A percentile compares a stretch with the other conserved stretches of the same genome.
Evolutionary conservation across 345 rosid species (phyloP).

Genomic region (Cardamine resedifolia): DNA sequence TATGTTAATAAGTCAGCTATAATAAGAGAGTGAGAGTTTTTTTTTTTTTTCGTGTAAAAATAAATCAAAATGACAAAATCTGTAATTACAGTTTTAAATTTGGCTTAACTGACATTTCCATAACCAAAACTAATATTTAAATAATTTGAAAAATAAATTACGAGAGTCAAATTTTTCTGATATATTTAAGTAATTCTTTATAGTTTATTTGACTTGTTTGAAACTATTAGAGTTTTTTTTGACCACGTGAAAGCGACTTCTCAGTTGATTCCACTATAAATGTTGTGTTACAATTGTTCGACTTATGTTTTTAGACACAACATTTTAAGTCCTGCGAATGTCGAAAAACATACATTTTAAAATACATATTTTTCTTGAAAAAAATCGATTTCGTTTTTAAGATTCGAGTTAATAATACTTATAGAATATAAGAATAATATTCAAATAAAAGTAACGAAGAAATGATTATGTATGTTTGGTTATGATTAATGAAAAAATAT

Average conservation of each 20-base stretch:
- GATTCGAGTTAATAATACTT: neutral
- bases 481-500: neutral
- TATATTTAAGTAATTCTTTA: no score
- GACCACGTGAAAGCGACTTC: neutral
- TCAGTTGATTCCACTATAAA: neutral
- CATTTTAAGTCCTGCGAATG: neutral
- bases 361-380: neutral
- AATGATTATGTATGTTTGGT: neutral
- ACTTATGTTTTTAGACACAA: neutral
- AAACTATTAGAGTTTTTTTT: neutral
- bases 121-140: no score
- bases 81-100: no score
- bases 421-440: neutral
- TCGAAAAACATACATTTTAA: neutral
- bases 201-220: conserved; percentile 21
- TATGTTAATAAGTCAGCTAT: no score
- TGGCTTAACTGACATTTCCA: no score
- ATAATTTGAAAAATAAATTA: no score
- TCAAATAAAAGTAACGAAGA: neutral
- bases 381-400: neutral
- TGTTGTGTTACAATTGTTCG: neutral
- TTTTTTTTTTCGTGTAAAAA: no score
- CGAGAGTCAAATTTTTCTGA: no score
- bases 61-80: no score
- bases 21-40: no score